A percentile compares a stretch with the other conserved stretches of the same genome.
Evolutionary conservation across 345 rosid species (phyloP).

Genomic region (Pistacia vera): DNA sequence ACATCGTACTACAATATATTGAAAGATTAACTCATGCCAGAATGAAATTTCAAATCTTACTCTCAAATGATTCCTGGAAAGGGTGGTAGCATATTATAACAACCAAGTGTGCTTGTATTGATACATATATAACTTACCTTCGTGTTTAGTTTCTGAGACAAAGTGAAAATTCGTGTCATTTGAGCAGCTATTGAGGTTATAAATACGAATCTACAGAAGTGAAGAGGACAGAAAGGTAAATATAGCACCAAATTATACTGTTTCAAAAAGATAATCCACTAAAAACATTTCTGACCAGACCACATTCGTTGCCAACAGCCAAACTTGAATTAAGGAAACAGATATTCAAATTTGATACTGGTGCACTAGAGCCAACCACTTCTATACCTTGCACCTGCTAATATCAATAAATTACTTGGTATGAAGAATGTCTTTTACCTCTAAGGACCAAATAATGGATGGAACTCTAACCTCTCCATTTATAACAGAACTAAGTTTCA

Average conservation of each 20-base stretch:
- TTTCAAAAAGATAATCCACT: slow-evolving; percentile 3
- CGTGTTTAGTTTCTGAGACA: slow-evolving; percentile 43
- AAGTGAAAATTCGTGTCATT: slow-evolving; percentile 37
- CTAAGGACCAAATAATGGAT: background rate
- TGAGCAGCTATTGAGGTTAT: slow-evolving; percentile 38
- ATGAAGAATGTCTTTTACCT: slow-evolving; percentile 6
- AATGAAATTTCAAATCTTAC: background rate
- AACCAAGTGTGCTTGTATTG: background rate
- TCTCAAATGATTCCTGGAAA: background rate
- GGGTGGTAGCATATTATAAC: background rate
- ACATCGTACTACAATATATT: background rate
- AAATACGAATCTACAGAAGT: slow-evolving; percentile 52
- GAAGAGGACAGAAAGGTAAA: slow-evolving; percentile 12
- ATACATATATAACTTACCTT: slow-evolving; percentile 41
- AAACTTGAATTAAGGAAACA: slow-evolving; percentile 51
- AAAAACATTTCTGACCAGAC: slow-evolving; percentile 53
- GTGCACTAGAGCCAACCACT: slow-evolving; percentile 38
- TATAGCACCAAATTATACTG: slow-evolving; percentile 10
- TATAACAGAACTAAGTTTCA: slow-evolving; percentile 40
- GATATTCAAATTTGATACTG: slow-evolving; percentile 53
- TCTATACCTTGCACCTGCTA: slow-evolving; percentile 50
- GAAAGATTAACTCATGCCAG: slow-evolving; percentile 1
- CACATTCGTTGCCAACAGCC: slow-evolving; percentile 65
- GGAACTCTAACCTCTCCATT: slow-evolving; percentile 47
- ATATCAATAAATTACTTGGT: slow-evolving; percentile 18